phyloP scores from a whole-genome alignment of 1,284 basidiomycete genomes.

The Puccinia polysora region DNA sequence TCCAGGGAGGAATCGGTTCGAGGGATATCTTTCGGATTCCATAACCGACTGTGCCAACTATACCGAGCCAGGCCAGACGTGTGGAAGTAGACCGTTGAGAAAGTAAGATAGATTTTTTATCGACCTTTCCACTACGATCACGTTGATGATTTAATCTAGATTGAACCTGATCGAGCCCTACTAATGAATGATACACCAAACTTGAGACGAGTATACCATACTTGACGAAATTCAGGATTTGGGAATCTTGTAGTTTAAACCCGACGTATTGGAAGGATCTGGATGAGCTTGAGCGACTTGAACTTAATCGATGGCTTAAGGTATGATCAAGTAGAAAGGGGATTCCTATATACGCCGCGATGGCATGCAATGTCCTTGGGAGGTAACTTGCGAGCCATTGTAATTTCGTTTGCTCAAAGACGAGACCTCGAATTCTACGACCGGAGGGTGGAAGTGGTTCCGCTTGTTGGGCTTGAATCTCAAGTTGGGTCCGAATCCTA shows the following conservation, averaged over 20 bases:
- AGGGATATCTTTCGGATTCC: slow-evolving; percentile 19
- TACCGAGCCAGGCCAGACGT: slow-evolving; percentile 12
- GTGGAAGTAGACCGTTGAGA: slow-evolving; percentile 12
- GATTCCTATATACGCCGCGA: slow-evolving; percentile 18
- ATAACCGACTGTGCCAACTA: slow-evolving; percentile 19
- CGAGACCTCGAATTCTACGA: neutral
- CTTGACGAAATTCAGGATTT: neutral
- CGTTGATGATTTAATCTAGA: neutral
- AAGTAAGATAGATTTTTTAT: neutral
- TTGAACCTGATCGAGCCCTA: slow-evolving; percentile 12
- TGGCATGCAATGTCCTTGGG: slow-evolving; percentile 13
- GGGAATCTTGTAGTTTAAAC: slow-evolving; percentile 20
- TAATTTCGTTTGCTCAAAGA: neutral
- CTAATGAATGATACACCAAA: slow-evolving; percentile 10
- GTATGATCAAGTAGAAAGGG: slow-evolving; percentile 16
- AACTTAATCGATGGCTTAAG: slow-evolving; percentile 12
- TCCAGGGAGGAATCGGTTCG: slow-evolving; percentile 19
- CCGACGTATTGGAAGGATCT: slow-evolving; percentile 22
- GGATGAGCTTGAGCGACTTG: neutral
- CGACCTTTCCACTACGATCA: neutral
- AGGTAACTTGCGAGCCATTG: slow-evolving; percentile 14
- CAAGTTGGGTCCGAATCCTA: slow-evolving; percentile 13
- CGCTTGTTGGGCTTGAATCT: slow-evolving; percentile 3
- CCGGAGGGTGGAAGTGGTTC: neutral
- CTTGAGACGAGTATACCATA: slow-evolving; percentile 1